phyloP scores from a whole-genome alignment of 371 early-diverging fungal species.

The Apophysomyces variabilis region DNA sequence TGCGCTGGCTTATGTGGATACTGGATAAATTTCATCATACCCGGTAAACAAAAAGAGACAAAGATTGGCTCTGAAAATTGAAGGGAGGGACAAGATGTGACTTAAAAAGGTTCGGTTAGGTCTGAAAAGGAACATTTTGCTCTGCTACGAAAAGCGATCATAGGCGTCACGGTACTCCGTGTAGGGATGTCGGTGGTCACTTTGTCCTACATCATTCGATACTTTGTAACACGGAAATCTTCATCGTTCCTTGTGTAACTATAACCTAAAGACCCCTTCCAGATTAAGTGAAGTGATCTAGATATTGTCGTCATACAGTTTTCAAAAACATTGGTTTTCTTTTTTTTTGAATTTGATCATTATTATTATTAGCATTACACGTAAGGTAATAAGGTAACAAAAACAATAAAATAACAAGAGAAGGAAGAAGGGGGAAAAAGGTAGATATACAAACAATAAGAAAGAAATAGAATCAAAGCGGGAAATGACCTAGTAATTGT shows the following conservation, averaged over 20 bases:
- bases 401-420: neutral
- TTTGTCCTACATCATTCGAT: conserved; percentile 1
- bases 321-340: neutral
- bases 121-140: conserved; percentile 7
- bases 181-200: conserved; percentile 4
- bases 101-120: neutral
- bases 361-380: conserved; percentile 1
- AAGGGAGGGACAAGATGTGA: neutral
- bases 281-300: neutral
- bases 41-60: neutral
- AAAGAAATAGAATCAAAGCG: neutral
- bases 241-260: conserved; percentile 1
- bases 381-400: neutral
- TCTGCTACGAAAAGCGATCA: conserved; percentile 1
- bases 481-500: neutral
- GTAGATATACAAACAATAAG: neutral
- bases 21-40: neutral
- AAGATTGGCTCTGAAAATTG: neutral
- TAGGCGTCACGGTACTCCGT: neutral
- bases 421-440: neutral
- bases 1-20: neutral
- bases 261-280: neutral
- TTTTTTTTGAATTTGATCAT: neutral
- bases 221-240: conserved; percentile 6
- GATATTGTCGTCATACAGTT: neutral